phyloP scores from a whole-genome alignment of 768 basidiomycete species.

The Russula sp. region DNA sequence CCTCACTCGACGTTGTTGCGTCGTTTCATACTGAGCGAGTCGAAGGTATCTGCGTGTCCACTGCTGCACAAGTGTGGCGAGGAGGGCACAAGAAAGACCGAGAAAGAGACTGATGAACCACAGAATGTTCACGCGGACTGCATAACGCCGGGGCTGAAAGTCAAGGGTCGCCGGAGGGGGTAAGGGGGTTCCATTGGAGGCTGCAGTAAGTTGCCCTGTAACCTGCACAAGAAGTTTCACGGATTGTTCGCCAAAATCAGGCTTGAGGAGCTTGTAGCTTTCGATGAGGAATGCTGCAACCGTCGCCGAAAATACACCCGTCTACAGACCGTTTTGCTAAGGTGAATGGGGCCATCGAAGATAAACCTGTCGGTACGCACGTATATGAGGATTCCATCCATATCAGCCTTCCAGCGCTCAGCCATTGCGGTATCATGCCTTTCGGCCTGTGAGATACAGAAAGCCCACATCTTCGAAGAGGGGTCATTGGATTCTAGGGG shows the following conservation, averaged over 20 bases:
- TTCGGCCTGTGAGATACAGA: conserved; percentile 5
- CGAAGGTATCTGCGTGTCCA: conserved; percentile 16
- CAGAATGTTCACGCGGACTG: conserved; percentile 18
- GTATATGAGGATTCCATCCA: conserved; percentile 23
- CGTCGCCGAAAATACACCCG: conserved; percentile 21
- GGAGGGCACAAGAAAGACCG: conserved; percentile 11
- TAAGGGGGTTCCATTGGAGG: conserved; percentile 3
- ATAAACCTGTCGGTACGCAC: not conserved
- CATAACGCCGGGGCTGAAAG: not conserved
- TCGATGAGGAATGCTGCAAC: conserved; percentile 22
- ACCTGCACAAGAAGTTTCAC: conserved; percentile 4
- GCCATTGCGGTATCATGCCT: conserved; percentile 5
- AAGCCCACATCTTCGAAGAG: conserved; percentile 18
- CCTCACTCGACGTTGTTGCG: conserved; percentile 2
- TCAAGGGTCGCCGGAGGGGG: not conserved
- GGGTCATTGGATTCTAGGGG: not conserved
- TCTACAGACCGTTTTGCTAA: not conserved
- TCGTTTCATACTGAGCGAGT: not conserved
- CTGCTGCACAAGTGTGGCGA: conserved; percentile 15
- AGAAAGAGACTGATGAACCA: conserved; percentile 23
- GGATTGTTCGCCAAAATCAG: conserved; percentile 10
- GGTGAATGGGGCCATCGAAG: not conserved
- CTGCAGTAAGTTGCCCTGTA: conserved; percentile 4
- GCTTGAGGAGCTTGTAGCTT: conserved; percentile 19
- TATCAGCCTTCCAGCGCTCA: conserved; percentile 13